Evolutionary conservation across 2,329 filamentous ascomycete species (phyloP), one percentile per base, ranked within the genome.

Genomic region (Ophiostoma triangulosporum): DNA sequence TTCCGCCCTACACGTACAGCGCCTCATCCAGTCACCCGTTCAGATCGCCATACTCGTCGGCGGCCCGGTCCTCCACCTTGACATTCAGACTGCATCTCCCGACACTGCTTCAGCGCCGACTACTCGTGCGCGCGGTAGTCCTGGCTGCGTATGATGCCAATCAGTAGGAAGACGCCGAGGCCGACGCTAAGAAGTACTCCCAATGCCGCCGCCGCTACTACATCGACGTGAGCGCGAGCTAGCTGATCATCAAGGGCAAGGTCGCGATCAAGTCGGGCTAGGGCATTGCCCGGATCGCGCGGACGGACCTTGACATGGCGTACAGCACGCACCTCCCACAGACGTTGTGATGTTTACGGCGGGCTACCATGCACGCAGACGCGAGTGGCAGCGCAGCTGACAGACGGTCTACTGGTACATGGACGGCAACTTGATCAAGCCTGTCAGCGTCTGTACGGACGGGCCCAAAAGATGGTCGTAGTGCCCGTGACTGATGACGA

Each of bases 401-500:
- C 78, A 83, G 52, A 77, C 77, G 0, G 78, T 79, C 0, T 80
- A 84, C 57, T 85, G 80, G 80, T 78, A 78, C 57, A 78, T 81
- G 59, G 80, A 79, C 0, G 81, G 81, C 2, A 84, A 82, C 57
- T 62, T 84, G 63, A 77, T 78, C 54, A 75, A 76, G 62, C 74
- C 65, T 52, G 81, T 74, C 51, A 96, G 76, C 61, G 87, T 79
- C 57, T 77, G 74, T 20, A 95, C 77, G 0, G 85, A 88, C 0
- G 81, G 76, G 61, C 88, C 81, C 1, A 86, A 91, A 11, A 96
- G 73, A 64, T 96, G 91, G 67, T 96, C 91, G 66, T 96, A 96
- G 69, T 96, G 91, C 61, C 83, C 89, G 68, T 96, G 90, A n/a
- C 83, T 88, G 60, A 95, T 95, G 52, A 93, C 72, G 9, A 88